Evolutionary conservation across 2,329 filamentous ascomycete species (phyloP).

Genomic region (Lasiodiplodia sp.): DNA sequence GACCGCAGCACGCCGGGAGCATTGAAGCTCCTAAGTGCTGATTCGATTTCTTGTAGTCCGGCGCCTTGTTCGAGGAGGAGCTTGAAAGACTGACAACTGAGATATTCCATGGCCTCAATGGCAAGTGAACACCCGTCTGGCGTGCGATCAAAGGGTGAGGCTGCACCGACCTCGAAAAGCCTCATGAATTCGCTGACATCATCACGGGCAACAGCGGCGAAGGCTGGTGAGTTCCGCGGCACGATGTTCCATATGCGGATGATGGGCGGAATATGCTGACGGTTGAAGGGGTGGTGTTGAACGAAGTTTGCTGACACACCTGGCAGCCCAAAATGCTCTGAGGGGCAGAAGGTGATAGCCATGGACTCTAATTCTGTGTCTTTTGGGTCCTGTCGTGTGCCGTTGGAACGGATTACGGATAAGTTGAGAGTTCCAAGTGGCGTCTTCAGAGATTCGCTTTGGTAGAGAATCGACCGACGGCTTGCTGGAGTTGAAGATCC

Average conservation of each 20-base stretch:
- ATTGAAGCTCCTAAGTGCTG: accelerated
- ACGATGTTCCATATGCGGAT: not conserved
- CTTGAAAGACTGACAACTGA: not conserved
- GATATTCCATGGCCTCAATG: not conserved
- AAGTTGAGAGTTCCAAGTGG: not conserved
- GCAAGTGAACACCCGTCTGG: not conserved
- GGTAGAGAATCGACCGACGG: not conserved
- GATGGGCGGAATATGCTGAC: not conserved
- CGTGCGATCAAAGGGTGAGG: slow-evolving; percentile 6
- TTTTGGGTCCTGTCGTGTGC: accelerated
- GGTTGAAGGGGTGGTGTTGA: too few species aligned
- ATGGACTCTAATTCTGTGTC: not conserved
- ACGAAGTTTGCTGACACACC: not conserved
- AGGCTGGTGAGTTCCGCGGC: not conserved
- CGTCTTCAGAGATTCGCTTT: not conserved
- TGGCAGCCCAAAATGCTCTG: not conserved
- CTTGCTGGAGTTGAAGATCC: not conserved
- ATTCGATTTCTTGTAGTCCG: not conserved
- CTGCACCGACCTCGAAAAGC: not conserved
- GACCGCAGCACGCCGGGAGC: accelerated
- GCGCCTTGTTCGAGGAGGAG: not conserved
- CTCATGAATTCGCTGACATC: not conserved
- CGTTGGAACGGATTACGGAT: not conserved
- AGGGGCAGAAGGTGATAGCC: not conserved
- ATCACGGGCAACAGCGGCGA: not conserved